Base-by-base conservation (phyloP, 1,139 yeast genomes). In the Blastobotrys illinoisensis region DNA sequence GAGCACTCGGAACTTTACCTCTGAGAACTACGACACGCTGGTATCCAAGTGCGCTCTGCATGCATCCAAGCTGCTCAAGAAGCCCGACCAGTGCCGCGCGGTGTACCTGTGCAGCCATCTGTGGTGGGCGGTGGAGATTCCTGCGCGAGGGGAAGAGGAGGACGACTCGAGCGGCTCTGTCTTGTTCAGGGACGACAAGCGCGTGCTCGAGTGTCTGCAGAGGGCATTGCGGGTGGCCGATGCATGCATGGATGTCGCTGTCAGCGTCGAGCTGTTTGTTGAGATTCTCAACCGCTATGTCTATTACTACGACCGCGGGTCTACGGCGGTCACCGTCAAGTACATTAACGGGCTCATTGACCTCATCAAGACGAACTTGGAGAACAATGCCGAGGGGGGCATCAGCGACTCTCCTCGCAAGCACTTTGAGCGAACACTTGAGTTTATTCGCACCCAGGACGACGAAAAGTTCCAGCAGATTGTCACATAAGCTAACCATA, bases 51-150 rank as follows among this genome's bases (percentile, higher is more conserved):
- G 93, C 55, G 89, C 97, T 1, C 73, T 91, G 50, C 88, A 90
- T 66, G 96, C 96, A 1, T 88, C 96, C 9, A 88, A 88, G 67
- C 76, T 93, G 55, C 78, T 93, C 66, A 89, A 88, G 68, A 93
- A 91, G 68, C 93, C 93, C 36, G 98, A 91, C 65, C 99, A 91
- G 70, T 91, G 98, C 67, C 81, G 97, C 20, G 85, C 96, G 0
- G 95, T 93, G 5, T 88, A 87, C 66, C 73, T 82, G 53, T 91
- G 97, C 53, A 85, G 96, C 2, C 97, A 93, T 70, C 74, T 93
- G 52, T 93, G 97, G 97, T 90, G 96, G 95, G 87, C 95, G 49
- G 65, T 85, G 19, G 91, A 86, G 61, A 72, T 76, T 46, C 73
- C 80, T 18, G 73, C 75, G 2, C 64, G 74, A 48, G 78, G 80